Evolutionary conservation across 495 filamentous ascomycete genomes (phyloP), one percentile per base, ranked within the genome.

Genomic region (Aspergillus nanangensis): DNA sequence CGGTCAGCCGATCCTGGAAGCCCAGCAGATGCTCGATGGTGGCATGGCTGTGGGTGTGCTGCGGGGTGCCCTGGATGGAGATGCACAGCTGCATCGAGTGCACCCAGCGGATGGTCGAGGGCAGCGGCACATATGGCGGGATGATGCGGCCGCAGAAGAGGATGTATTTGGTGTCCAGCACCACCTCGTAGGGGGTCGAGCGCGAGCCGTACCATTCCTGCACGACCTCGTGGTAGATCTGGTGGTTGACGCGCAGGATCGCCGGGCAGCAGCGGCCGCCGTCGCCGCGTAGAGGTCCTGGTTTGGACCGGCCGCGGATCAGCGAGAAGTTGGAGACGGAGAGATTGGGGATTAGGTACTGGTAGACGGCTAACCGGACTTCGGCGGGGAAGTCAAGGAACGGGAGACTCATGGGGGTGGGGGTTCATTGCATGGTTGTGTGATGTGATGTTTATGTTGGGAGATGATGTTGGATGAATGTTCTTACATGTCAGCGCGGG

Each of bases 361-460:
- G 36, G 33, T 47, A 47, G n/a, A 47, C 34, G 36, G 23, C 15
- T 1, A 47, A 27, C 18, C 45, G 45, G 36, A 47, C 45, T 34
- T 47, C 45, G n/a, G 45, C 15, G 36, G 45, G 45, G 24, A 47
- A 34, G n/a, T 47, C 14, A 3, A 47, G 37, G 45, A 47, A 25
- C 14, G 36, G 38, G 0, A 47, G 33, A 19, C 25, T 29, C 25
- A 7, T 11, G 25, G 25, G 11, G 25, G n/a, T n/a, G n/a, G n/a
- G n/a, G n/a, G n/a, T n/a, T n/a, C n/a, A n/a, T n/a, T n/a, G n/a
- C n/a, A n/a, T n/a, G n/a, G n/a, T n/a, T n/a, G n/a, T n/a, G n/a
- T n/a, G n/a, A n/a, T n/a, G n/a, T n/a, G n/a, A n/a, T n/a, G n/a
- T n/a, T n/a, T n/a, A n/a, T n/a, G n/a, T n/a, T n/a, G n/a, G n/a